A percentile compares a stretch with the other conserved stretches of the same genome.
Conservation (phyloP, 768 basidiomycete species). For the Ramaria rubella region DNA sequence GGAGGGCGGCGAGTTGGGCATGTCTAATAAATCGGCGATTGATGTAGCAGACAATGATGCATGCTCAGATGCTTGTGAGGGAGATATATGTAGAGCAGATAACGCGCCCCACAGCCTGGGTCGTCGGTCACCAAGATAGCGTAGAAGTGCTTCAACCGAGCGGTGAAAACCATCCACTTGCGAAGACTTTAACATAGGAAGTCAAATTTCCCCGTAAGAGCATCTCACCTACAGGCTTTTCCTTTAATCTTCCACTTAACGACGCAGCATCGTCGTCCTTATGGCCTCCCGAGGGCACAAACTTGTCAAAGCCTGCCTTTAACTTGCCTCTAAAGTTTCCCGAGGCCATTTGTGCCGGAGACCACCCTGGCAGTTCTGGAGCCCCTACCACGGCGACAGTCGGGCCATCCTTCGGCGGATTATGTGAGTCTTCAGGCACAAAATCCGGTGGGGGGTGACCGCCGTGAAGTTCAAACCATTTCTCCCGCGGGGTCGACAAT, state of each 20-base stretch:
- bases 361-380: conserved; percentile 20
- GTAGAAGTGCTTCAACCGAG: conserved; percentile 82
- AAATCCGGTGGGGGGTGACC: conserved; percentile 40
- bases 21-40: conserved; percentile 63
- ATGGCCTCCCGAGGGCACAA: conserved; percentile 32
- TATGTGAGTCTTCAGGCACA: neutral
- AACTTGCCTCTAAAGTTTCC: conserved; percentile 38
- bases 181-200: too few relatives aligned
- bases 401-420: conserved; percentile 21
- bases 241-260: conserved; percentile 32
- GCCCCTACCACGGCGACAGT: conserved; percentile 2
- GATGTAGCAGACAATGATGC: conserved; percentile 67
- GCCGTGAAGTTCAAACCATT: conserved; percentile 81
- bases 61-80: conserved; percentile 60
- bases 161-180: conserved; percentile 50
- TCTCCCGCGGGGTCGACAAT: conserved; percentile 56
- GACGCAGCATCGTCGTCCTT: conserved; percentile 67
- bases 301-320: conserved; percentile 50
- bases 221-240: conserved; percentile 21
- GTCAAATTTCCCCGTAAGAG: too few relatives aligned
- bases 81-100: conserved; percentile 57
- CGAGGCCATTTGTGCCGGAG: conserved; percentile 30
- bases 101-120: conserved; percentile 80
- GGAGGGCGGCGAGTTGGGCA: conserved; percentile 70
- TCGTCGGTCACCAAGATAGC: conserved; percentile 84